Conservation (phyloP, 176 grass and related monocot species). For the Oryza longistaminata region DNA sequence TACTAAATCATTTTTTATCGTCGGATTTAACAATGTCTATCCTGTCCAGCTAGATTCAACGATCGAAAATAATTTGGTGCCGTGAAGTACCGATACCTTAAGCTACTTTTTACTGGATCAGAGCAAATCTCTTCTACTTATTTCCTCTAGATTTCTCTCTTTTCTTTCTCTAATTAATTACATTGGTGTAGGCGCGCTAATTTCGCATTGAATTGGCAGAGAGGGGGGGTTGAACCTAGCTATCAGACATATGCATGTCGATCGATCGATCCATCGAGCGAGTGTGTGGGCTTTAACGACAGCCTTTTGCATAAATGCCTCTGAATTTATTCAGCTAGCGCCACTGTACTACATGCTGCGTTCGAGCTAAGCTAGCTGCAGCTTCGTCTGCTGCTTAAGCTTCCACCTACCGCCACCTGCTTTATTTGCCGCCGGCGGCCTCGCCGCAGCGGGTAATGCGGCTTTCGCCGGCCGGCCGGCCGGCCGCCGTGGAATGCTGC, state of each 20-base stretch:
- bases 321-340: constrained; percentile 3
- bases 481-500: neutral
- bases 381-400: neutral
- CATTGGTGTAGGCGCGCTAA: neutral
- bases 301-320: constrained; percentile 37
- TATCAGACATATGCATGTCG: neutral
- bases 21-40: too few species aligned
- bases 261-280: neutral
- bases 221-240: neutral
- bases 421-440: too few species aligned
- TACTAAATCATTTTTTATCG: too few species aligned
- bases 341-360: too few species aligned
- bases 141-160: neutral
- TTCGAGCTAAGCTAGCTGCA: too few species aligned
- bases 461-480: too few species aligned
- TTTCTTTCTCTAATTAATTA: neutral
- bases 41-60: too few species aligned
- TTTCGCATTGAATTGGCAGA: constrained; percentile 24
- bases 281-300: neutral
- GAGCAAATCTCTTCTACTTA: too few species aligned
- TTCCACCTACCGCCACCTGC: neutral
- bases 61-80: too few species aligned
- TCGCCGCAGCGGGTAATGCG: too few species aligned
- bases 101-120: too few species aligned
- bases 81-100: too few species aligned